Percentiles rank a stretch among this genome's conserved stretches.
Evolutionary conservation across 805 yeast species (phyloP).

Genomic region (Ogataea methanolica): DNA sequence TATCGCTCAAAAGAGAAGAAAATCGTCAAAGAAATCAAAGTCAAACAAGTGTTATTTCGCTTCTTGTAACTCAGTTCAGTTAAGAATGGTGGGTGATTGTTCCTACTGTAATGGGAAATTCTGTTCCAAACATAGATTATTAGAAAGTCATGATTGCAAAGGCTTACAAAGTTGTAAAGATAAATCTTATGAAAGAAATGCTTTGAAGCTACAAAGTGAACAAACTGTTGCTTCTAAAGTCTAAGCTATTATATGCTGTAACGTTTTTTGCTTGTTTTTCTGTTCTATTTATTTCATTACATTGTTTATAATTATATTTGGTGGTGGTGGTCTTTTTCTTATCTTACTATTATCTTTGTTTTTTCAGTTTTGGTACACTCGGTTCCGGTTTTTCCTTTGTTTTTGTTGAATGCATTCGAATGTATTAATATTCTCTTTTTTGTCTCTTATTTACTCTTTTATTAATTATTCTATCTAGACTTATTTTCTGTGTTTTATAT

Average conservation of each 20-base stretch:
- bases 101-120: conserved; percentile 78
- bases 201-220: conserved; percentile 75
- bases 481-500: too few species aligned
- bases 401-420: too few species aligned
- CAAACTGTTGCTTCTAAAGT: conserved; percentile 78
- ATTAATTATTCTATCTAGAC: too few species aligned
- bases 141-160: conserved; percentile 79
- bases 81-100: conserved; percentile 76
- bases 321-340: neutral
- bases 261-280: neutral
- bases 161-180: conserved; percentile 81
- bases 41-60: conserved; percentile 47
- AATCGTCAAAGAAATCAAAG: conserved; percentile 35
- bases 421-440: too few species aligned
- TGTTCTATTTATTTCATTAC: conserved; percentile 1
- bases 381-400: too few species aligned
- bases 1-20: conserved; percentile 23
- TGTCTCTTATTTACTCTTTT: too few species aligned
- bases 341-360: neutral
- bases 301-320: neutral
- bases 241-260: conserved; percentile 20
- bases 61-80: conserved; percentile 60
- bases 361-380: too few species aligned
- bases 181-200: conserved; percentile 77
- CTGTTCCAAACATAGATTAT: conserved; percentile 80